These are phyloP conservation scores for Moricandia moricandioides DNA, from an alignment of 345 rosid species.

Conservation along the genomic window DNA sequence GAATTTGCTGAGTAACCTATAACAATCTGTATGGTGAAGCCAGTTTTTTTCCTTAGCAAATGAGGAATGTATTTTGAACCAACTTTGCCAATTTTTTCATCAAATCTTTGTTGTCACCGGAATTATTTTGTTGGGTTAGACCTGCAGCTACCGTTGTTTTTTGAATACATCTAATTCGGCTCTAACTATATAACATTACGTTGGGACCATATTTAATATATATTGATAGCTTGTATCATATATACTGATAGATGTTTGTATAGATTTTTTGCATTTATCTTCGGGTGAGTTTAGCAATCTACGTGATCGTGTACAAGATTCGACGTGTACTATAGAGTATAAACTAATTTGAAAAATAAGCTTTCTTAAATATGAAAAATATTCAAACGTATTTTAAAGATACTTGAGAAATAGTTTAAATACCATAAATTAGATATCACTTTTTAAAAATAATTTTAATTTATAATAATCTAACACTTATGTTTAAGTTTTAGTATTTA, in stretches of 20 bases:
- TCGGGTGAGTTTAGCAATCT: neutral
- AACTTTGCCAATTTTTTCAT: neutral
- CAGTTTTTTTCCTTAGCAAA: neutral
- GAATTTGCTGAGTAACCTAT: neutral
- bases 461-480: too few relatives aligned
- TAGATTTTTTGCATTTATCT: neutral
- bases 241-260: neutral
- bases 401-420: neutral
- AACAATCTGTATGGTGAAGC: neutral
- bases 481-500: too few relatives aligned
- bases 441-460: too few relatives aligned
- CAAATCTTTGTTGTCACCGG: neutral
- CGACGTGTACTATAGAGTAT: neutral
- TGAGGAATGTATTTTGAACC: neutral
- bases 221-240: neutral
- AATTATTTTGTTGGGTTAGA: conserved; percentile 6
- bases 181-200: conserved; percentile 23
- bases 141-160: conserved; percentile 31
- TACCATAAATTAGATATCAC: too few relatives aligned
- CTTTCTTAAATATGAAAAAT: neutral
- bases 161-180: conserved; percentile 30
- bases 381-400: neutral
- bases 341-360: neutral
- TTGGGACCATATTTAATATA: conserved; percentile 27
- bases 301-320: neutral